Conservation (phyloP, 768 basidiomycete genomes). For the Amanita fuliginea region DNA sequence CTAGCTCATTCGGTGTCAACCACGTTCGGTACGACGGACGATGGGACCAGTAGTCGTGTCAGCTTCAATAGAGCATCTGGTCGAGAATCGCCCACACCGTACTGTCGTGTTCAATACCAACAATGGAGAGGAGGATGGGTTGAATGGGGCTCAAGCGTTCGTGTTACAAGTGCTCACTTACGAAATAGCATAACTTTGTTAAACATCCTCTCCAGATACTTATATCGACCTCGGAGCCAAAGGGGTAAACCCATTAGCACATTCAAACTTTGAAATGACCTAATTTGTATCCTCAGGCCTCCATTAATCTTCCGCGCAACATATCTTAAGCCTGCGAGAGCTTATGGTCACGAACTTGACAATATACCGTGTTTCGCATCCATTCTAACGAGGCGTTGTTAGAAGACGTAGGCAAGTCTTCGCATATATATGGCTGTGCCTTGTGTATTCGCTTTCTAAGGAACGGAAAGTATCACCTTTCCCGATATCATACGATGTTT, state of each 20-base stretch:
- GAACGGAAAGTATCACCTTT: slow-evolving; percentile 59
- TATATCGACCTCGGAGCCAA: slow-evolving; percentile 75
- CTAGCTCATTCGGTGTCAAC: slow-evolving; percentile 65
- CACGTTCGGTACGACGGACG: slow-evolving; percentile 65
- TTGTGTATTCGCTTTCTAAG: slow-evolving; percentile 10
- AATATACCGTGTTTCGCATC: slow-evolving; percentile 37
- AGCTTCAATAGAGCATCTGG: slow-evolving; percentile 47
- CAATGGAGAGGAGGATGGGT: slow-evolving; percentile 73
- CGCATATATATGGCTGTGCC: not conserved
- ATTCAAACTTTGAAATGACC: not conserved
- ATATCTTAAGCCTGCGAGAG: slow-evolving; percentile 39
- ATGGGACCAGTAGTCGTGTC: slow-evolving; percentile 67
- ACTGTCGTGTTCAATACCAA: slow-evolving; percentile 79
- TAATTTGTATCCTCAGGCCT: slow-evolving; percentile 31
- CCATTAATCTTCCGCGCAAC: slow-evolving; percentile 71
- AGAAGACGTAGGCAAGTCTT: slow-evolving; percentile 29
- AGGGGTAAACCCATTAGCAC: slow-evolving; percentile 38
- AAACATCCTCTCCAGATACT: slow-evolving; percentile 53
- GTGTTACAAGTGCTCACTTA: slow-evolving; percentile 1
- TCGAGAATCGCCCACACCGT: slow-evolving; percentile 34
- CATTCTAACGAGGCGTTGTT: slow-evolving; percentile 52
- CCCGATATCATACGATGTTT: slow-evolving; percentile 66
- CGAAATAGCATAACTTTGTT: slow-evolving; percentile 46
- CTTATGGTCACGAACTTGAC: slow-evolving; percentile 26
- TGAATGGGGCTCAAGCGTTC: slow-evolving; percentile 63